Conservation (phyloP, 75 land plant genomes). For the Isoetes taiwanensis region DNA sequence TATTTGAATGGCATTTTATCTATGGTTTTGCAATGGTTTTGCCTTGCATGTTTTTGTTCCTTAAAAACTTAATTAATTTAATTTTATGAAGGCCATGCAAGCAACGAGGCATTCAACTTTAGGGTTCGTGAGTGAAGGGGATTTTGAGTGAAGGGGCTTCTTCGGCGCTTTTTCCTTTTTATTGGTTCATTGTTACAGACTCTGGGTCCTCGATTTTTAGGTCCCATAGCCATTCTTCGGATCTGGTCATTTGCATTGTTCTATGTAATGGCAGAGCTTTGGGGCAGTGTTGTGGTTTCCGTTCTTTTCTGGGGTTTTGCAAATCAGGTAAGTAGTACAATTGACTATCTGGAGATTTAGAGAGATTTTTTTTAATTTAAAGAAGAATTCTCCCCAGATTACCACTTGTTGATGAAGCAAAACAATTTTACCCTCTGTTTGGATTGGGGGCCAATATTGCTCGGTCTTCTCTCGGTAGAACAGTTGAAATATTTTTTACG, state of each 20-base stretch:
- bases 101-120: no score
- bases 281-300: conserved; percentile 98
- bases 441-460: conserved; percentile 97
- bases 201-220: conserved; percentile 83
- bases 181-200: conserved; percentile 50
- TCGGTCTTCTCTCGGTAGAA: conserved; percentile 85
- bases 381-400: no score
- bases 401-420: conserved; percentile 96
- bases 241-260: conserved; percentile 96
- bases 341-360: no score
- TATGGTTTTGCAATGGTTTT: no score
- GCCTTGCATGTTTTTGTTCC: no score
- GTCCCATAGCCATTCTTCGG: conserved; percentile 92
- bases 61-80: no score
- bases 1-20: no score
- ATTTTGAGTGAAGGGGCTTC: no score
- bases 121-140: no score
- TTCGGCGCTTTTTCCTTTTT: no score
- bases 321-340: conserved; percentile 91
- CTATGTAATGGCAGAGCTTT: conserved; percentile 99
- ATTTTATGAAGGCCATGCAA: no score
- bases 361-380: no score
- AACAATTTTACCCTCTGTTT: conserved; percentile 91
- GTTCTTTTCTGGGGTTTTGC: conserved; percentile 99
- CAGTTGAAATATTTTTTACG: conserved; percentile 95